Evolutionary conservation across 352 stramenopile species (phyloP), one percentile per base, ranked within the genome.

Genomic region (Phytopythium sindhum): DNA sequence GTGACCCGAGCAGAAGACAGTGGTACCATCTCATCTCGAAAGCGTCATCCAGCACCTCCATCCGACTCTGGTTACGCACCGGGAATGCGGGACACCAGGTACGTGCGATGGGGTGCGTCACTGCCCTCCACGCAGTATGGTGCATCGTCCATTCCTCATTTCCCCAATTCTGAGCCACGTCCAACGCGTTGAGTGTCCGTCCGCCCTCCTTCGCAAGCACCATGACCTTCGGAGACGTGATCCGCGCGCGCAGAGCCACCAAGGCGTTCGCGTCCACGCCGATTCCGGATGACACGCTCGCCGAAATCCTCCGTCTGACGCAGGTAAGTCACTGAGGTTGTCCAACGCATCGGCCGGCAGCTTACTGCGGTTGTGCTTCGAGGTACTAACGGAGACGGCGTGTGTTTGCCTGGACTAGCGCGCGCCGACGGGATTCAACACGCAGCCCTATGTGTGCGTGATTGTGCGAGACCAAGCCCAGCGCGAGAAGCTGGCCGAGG

Each of bases 401-500:
- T n/a, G n/a, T n/a, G n/a, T n/a, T n/a, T n/a, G n/a, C 9, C 6
- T 48, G 7, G 42, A 12, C 42, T 52, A 91, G 84, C 74, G 80
- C 55, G 82, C 84, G 2, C 88, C 88, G 1, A 89, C 73, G n/a
- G 76, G 82, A 11, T 93, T 94, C 65, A 96, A 96, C 61, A 82
- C 73, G 42, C 80, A 92, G 64, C 84, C 86, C 35, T 96, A 91
- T 56, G 81, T 81, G 0, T 84, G 75, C 19, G 74, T 96, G 24
- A 31, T 96, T 26, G 78, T 96, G 44, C 81, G 86, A 31, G 77
- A 91, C 26, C 70, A 83, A 26, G 76, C 70, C 21, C 80, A 93
- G 24, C 86, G 88, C 23, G 75, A 93, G 28, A 79, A 79, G 39
- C 66, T 96, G 12, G 81, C 76, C 0, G 73, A 82, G 19, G 81